Evolutionary conservation across 2,329 filamentous ascomycete species (phyloP), one percentile per base, ranked within the genome.

Genomic region (Calycina marina): DNA sequence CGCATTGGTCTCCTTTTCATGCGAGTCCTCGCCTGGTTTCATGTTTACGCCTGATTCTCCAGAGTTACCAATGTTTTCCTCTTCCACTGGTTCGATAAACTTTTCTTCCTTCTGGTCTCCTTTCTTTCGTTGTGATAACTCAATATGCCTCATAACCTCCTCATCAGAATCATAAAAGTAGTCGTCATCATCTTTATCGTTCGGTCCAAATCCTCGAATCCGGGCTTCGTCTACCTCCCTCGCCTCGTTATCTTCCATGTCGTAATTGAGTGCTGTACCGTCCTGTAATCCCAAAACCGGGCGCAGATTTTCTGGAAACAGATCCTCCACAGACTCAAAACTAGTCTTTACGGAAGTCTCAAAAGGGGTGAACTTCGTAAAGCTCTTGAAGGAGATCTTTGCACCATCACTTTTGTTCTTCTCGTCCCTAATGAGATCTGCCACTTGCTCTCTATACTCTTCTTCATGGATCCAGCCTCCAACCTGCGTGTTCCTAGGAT

Each of bases 401-500:
- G 53, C 47, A 11, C 53, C 59, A 14, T 60, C 53, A 15, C 56
- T 57, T 22, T 64, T 60, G 4, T 56, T 55, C 38, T 61, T 67
- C 51, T 94, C 85, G 14, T 77, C 63, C 1, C 58, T 51, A 6
- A 81, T 69, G 14, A 92, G 61, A 15, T 67, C 58, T 17, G 61
- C 55, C 2, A 93, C 60, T 44, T 79, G 65, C 26, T 74, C 61
- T 18, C 72, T 63, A 48, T 78, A 88, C 48, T 93, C 86, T 28
- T 83, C 75, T 52, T 96, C 88, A 44, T 94, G 86, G 34, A 94
- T 78, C 88, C 90, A 98, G 0, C 74, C 77, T n/a, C 74, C 72
- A n/a, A 72, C 64, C 24, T 76, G 68, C 2, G 72, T 71, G 38
- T 81, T 67, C 32, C 85, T 69, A 18, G 74, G 63, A 53, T 90